Conservation (phyloP, 371 early-diverging fungal species). For the Mucor circinelloides region DNA sequence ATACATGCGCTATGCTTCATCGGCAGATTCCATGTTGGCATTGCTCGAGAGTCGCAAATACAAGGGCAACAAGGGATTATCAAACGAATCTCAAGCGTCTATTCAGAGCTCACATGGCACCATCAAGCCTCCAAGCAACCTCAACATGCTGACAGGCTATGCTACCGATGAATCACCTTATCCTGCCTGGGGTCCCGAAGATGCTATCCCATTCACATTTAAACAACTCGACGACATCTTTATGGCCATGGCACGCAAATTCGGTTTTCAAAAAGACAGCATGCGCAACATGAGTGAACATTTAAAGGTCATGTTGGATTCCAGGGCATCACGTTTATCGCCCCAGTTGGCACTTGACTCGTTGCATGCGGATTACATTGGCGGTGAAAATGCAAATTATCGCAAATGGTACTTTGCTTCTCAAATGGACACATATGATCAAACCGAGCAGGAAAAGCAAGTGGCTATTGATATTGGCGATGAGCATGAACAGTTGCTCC, state of each 20-base stretch:
- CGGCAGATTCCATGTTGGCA: conserved; percentile 76
- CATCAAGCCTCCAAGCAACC: background rate
- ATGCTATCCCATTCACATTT: conserved; percentile 21
- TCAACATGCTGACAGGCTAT: conserved; percentile 8
- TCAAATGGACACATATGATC: conserved; percentile 72
- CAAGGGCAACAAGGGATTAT: conserved; percentile 28
- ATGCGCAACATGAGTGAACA: conserved; percentile 78
- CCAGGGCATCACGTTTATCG: conserved; percentile 80
- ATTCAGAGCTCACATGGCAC: conserved; percentile 9
- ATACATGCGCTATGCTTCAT: conserved; percentile 74
- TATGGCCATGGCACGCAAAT: conserved; percentile 33
- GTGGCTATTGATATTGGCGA: conserved; percentile 42
- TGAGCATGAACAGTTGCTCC: conserved; percentile 44
- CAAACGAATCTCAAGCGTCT: conserved; percentile 7
- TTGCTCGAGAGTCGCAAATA: conserved; percentile 72
- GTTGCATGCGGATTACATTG: conserved; percentile 86
- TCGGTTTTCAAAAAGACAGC: conserved; percentile 86
- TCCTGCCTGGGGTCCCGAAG: conserved; percentile 71
- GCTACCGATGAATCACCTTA: conserved; percentile 36
- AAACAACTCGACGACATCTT: conserved; percentile 31
- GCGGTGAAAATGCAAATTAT: conserved; percentile 85
- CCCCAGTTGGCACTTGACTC: conserved; percentile 76
- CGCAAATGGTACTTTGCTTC: conserved; percentile 88
- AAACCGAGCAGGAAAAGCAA: conserved; percentile 49
- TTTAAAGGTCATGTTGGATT: conserved; percentile 83